Conservation (phyloP, 2,329 filamentous ascomycete genomes). For the Phoma sp. region DNA sequence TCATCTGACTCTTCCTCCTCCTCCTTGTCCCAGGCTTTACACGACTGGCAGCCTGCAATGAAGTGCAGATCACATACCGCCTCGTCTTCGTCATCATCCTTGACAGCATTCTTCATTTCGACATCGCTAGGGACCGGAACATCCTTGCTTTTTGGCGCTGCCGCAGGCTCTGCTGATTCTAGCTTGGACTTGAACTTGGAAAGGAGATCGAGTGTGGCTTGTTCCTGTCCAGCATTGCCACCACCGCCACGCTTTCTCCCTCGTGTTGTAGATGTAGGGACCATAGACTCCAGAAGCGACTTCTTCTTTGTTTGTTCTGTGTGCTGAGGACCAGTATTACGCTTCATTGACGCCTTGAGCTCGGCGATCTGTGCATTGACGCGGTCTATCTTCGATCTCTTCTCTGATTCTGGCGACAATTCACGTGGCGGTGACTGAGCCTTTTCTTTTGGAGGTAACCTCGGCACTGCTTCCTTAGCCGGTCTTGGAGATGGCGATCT, state of each 20-base stretch:
- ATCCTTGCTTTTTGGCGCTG: slow-evolving; percentile 45
- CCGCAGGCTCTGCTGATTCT: slow-evolving; percentile 48
- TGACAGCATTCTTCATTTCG: slow-evolving; percentile 10
- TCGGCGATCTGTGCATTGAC: slow-evolving; percentile 83
- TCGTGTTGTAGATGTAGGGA: slow-evolving; percentile 72
- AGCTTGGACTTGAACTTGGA: slow-evolving; percentile 82
- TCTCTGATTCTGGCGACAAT: slow-evolving; percentile 49
- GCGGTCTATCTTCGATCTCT: slow-evolving; percentile 61
- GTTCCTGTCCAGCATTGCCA: slow-evolving; percentile 58
- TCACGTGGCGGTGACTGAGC: slow-evolving; percentile 39
- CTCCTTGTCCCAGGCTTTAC: slow-evolving; percentile 81
- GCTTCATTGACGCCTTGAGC: slow-evolving; percentile 80
- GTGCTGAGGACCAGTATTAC: slow-evolving; percentile 53
- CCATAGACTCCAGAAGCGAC: slow-evolving; percentile 73
- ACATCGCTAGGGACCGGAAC: slow-evolving; percentile 28
- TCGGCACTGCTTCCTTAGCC: slow-evolving; percentile 17
- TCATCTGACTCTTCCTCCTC: slow-evolving; percentile 64
- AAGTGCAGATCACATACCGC: slow-evolving; percentile 91
- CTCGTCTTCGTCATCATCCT: slow-evolving; percentile 40
- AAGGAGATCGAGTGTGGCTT: slow-evolving; percentile 68
- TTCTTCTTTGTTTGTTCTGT: slow-evolving; percentile 55
- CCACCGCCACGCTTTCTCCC: slow-evolving; percentile 73
- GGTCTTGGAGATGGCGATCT: slow-evolving; percentile 33
- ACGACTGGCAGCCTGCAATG: slow-evolving; percentile 93
- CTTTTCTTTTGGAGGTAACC: slow-evolving; percentile 24